These are phyloP conservation scores for Fomitopsis betulina DNA, from an alignment of 1,284 basidiomycete species.

Conservation along the genomic window DNA sequence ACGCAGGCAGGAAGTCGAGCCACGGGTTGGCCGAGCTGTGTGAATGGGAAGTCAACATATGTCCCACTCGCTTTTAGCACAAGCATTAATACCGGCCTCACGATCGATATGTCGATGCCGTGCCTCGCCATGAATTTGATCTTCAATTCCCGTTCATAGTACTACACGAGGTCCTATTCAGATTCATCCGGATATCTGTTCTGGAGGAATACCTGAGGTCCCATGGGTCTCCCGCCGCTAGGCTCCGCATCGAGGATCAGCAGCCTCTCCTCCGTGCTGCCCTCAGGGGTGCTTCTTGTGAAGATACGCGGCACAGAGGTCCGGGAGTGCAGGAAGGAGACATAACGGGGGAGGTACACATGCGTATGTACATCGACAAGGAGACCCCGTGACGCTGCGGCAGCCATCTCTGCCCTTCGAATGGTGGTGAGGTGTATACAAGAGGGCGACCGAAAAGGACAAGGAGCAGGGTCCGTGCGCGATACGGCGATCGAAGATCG, in stretches of 20 bases:
- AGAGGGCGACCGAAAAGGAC: not conserved
- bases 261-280: constrained; percentile 58
- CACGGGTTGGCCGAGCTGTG: constrained; percentile 79
- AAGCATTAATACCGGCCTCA: constrained; percentile 40
- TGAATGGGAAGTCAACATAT: constrained; percentile 3
- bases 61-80: not conserved
- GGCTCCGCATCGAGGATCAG: constrained; percentile 77
- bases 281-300: constrained; percentile 36
- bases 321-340: constrained; percentile 57
- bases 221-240: constrained; percentile 66
- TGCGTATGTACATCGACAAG: constrained; percentile 81
- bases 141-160: constrained; percentile 79
- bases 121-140: constrained; percentile 76
- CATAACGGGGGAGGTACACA: constrained; percentile 75
- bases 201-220: constrained; percentile 42
- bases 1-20: constrained; percentile 76
- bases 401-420: constrained; percentile 3
- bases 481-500: constrained; percentile 1
- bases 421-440: not conserved
- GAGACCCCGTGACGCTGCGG: constrained; percentile 29
- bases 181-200: not conserved
- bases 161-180: constrained; percentile 39
- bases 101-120: constrained; percentile 65
- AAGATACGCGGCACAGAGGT: constrained; percentile 64
- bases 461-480: not conserved